Evolutionary conservation across 768 basidiomycete genomes (phyloP).

Genomic region (Tremella fuciformis): DNA sequence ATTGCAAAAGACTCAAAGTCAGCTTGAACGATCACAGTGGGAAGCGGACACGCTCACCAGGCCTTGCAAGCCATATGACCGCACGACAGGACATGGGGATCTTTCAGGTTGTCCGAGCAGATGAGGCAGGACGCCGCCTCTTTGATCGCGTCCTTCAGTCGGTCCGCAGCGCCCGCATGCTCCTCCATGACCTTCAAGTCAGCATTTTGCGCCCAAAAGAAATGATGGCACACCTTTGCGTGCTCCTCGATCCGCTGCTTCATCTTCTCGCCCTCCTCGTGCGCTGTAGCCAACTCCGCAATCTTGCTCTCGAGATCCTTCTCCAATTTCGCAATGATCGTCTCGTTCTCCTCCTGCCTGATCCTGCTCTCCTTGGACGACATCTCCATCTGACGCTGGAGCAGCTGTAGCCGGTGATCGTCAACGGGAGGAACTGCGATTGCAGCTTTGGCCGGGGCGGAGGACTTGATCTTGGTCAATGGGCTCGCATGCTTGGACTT

Average conservation of each 20-base stretch:
- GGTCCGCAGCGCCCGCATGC: constrained; percentile 15
- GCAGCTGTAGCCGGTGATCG: constrained; percentile 3
- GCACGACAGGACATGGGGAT: constrained; percentile 34
- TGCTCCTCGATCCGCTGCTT: constrained; percentile 5
- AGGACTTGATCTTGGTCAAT: not conserved
- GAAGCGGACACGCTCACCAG: constrained; percentile 30
- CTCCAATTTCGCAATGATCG: constrained; percentile 10
- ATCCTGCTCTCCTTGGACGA: constrained; percentile 8
- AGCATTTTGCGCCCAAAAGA: not conserved
- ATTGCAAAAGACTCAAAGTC: constrained; percentile 23
- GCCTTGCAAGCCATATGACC: constrained; percentile 42
- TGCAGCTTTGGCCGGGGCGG: not conserved
- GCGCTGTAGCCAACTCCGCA: constrained; percentile 1
- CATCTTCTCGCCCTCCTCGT: constrained; percentile 5
- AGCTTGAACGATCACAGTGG: constrained; percentile 1
- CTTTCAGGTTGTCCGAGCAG: constrained; percentile 36
- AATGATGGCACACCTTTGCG: constrained; percentile 12
- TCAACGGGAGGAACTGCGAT: not conserved
- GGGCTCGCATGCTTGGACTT: no score
- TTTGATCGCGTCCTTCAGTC: constrained; percentile 11
- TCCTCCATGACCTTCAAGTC: constrained; percentile 20
- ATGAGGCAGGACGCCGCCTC: constrained; percentile 37
- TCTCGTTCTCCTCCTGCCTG: constrained; percentile 14
- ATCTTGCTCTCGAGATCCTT: constrained; percentile 12
- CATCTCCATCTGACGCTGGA: constrained; percentile 6